These are phyloP conservation scores for Thozetella sp. DNA, from an alignment of 495 filamentous ascomycete genomes.

Conservation along the genomic window DNA sequence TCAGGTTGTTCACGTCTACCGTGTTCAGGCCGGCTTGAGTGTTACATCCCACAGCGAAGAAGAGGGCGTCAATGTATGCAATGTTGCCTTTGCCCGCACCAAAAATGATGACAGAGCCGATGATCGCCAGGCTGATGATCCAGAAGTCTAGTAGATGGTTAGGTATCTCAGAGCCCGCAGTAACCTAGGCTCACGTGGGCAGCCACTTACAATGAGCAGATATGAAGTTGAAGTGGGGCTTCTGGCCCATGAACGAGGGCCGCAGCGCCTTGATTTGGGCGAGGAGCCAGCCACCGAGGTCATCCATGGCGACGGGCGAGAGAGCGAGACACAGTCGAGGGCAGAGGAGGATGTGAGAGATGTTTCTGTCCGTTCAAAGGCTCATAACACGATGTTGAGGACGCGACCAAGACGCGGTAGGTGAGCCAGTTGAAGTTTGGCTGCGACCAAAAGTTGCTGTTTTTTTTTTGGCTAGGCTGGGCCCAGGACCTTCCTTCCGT, in stretches of 20 bases:
- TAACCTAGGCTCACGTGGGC: not conserved
- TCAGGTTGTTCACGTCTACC: conserved; percentile 73
- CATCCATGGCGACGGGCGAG: conserved; percentile 17
- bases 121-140: conserved; percentile 67
- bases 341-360: not conserved
- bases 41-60: conserved; percentile 76
- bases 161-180: conserved; percentile 2
- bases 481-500: too few relatives aligned
- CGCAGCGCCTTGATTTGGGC: conserved; percentile 44
- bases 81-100: conserved; percentile 53
- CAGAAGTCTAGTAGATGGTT: conserved; percentile 64
- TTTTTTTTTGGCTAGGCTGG: too few relatives aligned
- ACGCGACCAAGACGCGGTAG: too few relatives aligned
- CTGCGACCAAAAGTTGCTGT: too few relatives aligned
- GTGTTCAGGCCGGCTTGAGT: conserved; percentile 95
- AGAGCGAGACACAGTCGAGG: not conserved
- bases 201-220: conserved; percentile 72
- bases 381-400: not conserved
- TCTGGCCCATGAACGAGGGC: conserved; percentile 50
- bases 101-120: conserved; percentile 78
- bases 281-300: conserved; percentile 19
- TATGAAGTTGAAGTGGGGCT: conserved; percentile 81
- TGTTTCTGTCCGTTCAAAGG: not conserved
- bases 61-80: conserved; percentile 85
- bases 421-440: not conserved